A percentile compares a stretch with the other conserved stretches of the same genome.
Conservation (phyloP, 2,329 filamentous ascomycete genomes). For the Plenodomus lindquistii region DNA sequence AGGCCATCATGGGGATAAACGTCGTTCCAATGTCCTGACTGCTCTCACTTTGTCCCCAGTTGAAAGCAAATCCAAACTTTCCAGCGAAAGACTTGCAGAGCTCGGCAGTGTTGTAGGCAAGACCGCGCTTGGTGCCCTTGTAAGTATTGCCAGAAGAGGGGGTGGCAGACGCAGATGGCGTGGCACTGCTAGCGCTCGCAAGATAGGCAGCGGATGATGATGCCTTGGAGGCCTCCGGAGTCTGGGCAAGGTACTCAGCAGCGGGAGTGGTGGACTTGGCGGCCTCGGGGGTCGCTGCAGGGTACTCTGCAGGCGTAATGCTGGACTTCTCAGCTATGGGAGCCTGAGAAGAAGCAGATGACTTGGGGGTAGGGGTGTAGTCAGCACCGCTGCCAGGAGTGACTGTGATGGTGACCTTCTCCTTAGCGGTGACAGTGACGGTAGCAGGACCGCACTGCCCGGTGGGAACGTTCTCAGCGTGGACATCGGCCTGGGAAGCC, state of each 20-base stretch:
- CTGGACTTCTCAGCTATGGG: slow-evolving; percentile 10
- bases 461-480: slow-evolving; percentile 23
- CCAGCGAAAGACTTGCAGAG: slow-evolving; percentile 58
- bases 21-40: slow-evolving; percentile 54
- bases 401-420: slow-evolving; percentile 48
- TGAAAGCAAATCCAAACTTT: slow-evolving; percentile 66
- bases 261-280: slow-evolving; percentile 17
- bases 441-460: slow-evolving; percentile 33
- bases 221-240: too few relatives aligned
- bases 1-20: slow-evolving; percentile 63
- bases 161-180: slow-evolving; percentile 18
- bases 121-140: slow-evolving; percentile 63
- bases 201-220: too few relatives aligned
- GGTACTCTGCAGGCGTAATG: slow-evolving; percentile 12
- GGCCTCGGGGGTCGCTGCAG: slow-evolving; percentile 8
- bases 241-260: slow-evolving; percentile 16
- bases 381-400: slow-evolving; percentile 28
- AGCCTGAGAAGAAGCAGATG: slow-evolving; percentile 19
- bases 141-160: slow-evolving; percentile 28
- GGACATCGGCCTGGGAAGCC: slow-evolving; percentile 20
- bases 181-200: slow-evolving; percentile 11
- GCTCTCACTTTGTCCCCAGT: slow-evolving; percentile 59
- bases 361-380: slow-evolving; percentile 9
- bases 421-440: slow-evolving; percentile 46
- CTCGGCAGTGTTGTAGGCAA: slow-evolving; percentile 66